These are phyloP conservation scores for Isochrysis galbana DNA, from an alignment of 78 protist species.

Conservation along the genomic window DNA sequence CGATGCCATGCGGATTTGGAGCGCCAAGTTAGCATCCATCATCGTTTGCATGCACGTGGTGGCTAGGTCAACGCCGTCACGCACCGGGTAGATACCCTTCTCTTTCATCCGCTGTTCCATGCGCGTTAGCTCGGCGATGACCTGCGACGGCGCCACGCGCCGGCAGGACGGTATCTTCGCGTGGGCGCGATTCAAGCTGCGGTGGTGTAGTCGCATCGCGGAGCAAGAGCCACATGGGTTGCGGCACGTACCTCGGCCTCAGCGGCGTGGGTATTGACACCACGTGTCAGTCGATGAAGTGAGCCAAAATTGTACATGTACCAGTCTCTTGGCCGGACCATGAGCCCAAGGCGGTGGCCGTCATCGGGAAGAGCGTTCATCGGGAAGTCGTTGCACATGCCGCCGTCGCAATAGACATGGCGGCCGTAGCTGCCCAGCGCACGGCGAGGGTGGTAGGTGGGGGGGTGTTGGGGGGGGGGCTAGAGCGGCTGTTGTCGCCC, in stretches of 20 bases:
- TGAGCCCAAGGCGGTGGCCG: neutral
- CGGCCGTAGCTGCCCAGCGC: too few species aligned
- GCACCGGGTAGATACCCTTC: neutral
- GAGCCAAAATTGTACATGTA: neutral
- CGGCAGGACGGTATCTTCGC: too few species aligned
- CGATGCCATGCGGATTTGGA: neutral
- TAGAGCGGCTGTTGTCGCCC: too few species aligned
- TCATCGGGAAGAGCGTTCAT: neutral
- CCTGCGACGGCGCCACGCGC: neutral
- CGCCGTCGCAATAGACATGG: slow-evolving; percentile 26
- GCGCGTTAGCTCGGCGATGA: neutral
- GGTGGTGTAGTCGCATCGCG: too few species aligned
- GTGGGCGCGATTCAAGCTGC: too few species aligned
- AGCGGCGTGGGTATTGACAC: too few species aligned
- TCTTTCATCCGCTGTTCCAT: neutral
- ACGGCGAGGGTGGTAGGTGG: too few species aligned
- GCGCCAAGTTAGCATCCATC: slow-evolving; percentile 8
- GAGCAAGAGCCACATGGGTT: too few species aligned
- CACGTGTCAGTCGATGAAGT: neutral
- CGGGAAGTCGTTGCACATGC: slow-evolving; percentile 18
- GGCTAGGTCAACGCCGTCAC: neutral
- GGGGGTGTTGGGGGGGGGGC: too few species aligned
- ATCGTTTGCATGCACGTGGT: neutral
- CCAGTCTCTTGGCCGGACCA: neutral
- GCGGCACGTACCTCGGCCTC: too few species aligned